Conservation (phyloP, 164 flowering plant species). For the Chloranthus sessilifolius region DNA sequence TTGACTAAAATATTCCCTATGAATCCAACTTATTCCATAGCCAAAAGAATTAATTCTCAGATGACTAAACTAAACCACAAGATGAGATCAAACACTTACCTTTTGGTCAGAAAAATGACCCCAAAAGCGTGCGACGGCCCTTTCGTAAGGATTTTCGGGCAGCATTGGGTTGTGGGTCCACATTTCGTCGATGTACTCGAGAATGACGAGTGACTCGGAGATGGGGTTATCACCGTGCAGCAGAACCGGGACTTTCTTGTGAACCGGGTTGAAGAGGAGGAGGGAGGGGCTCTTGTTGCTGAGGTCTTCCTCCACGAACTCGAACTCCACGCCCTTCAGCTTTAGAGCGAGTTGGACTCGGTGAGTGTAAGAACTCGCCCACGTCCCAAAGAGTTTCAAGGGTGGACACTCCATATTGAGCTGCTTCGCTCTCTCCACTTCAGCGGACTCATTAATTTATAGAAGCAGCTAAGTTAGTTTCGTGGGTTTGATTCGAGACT, state of each 20-base stretch:
- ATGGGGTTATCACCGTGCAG: constrained; percentile 14
- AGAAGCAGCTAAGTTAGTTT: no score
- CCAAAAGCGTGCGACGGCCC: constrained; percentile 22
- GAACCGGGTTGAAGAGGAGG: constrained; percentile 18
- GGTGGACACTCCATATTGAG: constrained; percentile 1
- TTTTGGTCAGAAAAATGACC: constrained; percentile 18
- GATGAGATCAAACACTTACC: no score
- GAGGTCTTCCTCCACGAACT: constrained; percentile 21
- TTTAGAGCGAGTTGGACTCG: constrained; percentile 22
- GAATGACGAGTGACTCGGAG: constrained; percentile 20
- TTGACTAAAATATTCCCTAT: no score
- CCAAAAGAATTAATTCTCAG: no score
- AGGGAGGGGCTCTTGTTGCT: constrained; percentile 20
- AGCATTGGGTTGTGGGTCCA: constrained; percentile 17
- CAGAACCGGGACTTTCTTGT: constrained; percentile 26
- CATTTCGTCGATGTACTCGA: constrained; percentile 22
- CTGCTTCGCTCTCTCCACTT: not conserved
- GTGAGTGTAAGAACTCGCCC: constrained; percentile 26
- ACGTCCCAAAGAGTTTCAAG: constrained; percentile 20
- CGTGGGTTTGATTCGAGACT: no score
- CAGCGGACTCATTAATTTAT: no score
- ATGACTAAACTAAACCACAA: no score
- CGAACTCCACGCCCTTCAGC: constrained; percentile 24
- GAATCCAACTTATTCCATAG: no score
- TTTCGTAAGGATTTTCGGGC: constrained; percentile 17